Evolutionary conservation across 2,329 filamentous ascomycete genomes (phyloP).

Genomic region (Geosmithia flava): DNA sequence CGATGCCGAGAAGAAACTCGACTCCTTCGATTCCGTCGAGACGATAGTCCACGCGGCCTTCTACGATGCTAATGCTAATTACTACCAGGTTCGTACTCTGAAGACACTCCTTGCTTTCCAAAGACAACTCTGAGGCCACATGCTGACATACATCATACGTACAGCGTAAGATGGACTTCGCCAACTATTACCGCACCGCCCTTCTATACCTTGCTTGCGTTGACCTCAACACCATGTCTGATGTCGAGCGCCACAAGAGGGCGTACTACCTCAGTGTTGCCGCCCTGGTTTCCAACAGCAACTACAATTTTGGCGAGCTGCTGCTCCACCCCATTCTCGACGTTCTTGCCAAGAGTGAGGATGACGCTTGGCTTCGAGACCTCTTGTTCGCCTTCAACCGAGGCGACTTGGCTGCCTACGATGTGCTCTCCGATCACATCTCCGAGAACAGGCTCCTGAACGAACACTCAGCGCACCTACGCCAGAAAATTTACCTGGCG

Average conservation of each 20-base stretch:
- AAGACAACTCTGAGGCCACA: slow-evolving; percentile 12
- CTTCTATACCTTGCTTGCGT: slow-evolving; percentile 97
- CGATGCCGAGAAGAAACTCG: slow-evolving; percentile 74
- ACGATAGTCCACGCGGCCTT: slow-evolving; percentile 92
- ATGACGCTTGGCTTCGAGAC: slow-evolving; percentile 80
- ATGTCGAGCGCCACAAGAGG: slow-evolving; percentile 64
- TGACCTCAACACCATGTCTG: slow-evolving; percentile 62
- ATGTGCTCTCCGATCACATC: slow-evolving; percentile 71
- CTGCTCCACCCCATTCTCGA: slow-evolving; percentile 93
- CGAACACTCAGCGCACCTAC: slow-evolving; percentile 71
- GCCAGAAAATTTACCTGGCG: slow-evolving; percentile 96
- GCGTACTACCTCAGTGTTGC: slow-evolving; percentile 91
- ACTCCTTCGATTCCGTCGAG: slow-evolving; percentile 89
- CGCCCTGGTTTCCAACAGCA: slow-evolving; percentile 82
- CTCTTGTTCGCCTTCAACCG: slow-evolving; percentile 98
- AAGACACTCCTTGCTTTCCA: not conserved
- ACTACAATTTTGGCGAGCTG: slow-evolving; percentile 99
- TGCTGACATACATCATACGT: slow-evolving; percentile 12
- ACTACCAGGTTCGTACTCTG: slow-evolving; percentile 56
- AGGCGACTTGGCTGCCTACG: slow-evolving; percentile 80
- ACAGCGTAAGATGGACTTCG: slow-evolving; percentile 75
- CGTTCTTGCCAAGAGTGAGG: slow-evolving; percentile 55
- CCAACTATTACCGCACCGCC: slow-evolving; percentile 93
- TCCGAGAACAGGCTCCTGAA: slow-evolving; percentile 67
- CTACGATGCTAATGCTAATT: slow-evolving; percentile 89